A percentile compares a stretch with the other conserved stretches of the same genome.
phyloP scores from a whole-genome alignment of 1,284 basidiomycete species.

The Naganishia liquefaciens region DNA sequence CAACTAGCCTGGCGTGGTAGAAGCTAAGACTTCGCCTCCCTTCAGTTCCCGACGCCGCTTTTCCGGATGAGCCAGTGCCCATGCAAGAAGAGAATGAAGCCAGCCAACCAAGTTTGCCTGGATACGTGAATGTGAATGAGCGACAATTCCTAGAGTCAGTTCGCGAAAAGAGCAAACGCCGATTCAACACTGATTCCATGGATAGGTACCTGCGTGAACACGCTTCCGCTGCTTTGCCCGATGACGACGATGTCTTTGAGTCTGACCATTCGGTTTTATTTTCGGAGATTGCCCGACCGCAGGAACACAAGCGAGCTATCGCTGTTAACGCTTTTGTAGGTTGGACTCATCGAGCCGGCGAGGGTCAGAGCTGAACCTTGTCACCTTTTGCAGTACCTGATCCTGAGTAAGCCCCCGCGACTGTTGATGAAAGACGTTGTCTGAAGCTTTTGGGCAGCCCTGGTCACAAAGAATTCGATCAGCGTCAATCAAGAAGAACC shows the following conservation, averaged over 20 bases:
- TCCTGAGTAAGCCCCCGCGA: background rate
- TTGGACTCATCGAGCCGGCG: background rate
- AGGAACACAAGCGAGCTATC: constrained; percentile 9
- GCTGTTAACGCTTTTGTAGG: constrained; percentile 31
- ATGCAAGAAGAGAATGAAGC: background rate
- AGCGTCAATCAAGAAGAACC: constrained; percentile 18
- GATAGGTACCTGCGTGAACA: constrained; percentile 28
- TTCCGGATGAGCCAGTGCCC: constrained; percentile 1
- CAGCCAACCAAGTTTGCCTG: constrained; percentile 23
- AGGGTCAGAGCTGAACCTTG: background rate
- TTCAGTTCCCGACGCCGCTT: constrained; percentile 11
- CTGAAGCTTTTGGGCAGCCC: constrained; percentile 8
- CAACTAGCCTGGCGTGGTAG: background rate
- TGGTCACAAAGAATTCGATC: constrained; percentile 31
- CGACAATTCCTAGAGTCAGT: constrained; percentile 29
- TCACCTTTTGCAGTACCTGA: background rate
- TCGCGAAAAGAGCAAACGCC: background rate
- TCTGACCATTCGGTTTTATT: constrained; percentile 20
- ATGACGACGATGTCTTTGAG: constrained; percentile 16
- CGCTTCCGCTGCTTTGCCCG: constrained; percentile 3
- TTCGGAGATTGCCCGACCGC: constrained; percentile 28
- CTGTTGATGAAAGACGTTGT: background rate
- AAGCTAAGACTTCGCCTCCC: background rate
- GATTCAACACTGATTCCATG: background rate
- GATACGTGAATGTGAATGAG: constrained; percentile 23